Evolutionary conservation across 1,284 basidiomycete genomes (phyloP).

Genomic region (Pyrrhoderma noxium): DNA sequence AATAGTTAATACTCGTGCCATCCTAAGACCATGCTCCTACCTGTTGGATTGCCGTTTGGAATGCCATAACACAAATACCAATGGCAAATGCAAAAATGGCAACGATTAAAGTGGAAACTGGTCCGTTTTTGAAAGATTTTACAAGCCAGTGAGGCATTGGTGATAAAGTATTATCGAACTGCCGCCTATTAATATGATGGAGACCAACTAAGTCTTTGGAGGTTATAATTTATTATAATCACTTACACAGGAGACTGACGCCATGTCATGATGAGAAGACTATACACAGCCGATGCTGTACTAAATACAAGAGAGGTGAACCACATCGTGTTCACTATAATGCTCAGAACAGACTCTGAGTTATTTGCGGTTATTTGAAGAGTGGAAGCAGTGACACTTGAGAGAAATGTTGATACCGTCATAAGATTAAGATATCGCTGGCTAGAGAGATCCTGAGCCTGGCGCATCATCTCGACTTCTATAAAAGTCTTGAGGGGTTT

Average conservation of each 20-base stretch:
- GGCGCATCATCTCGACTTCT: constrained; percentile 1
- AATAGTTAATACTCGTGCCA: neutral
- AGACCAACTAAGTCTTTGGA: neutral
- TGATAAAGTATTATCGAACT: neutral
- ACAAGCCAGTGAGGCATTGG: neutral
- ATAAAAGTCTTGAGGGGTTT: no score
- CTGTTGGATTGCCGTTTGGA: neutral
- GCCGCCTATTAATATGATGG: neutral
- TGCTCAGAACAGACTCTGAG: neutral
- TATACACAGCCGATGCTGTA: constrained; percentile 9
- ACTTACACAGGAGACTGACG: constrained; percentile 5
- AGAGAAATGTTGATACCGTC: constrained; percentile 9
- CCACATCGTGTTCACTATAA: constrained; percentile 1
- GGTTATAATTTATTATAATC: no score
- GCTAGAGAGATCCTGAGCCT: neutral
- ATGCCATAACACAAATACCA: constrained; percentile 1
- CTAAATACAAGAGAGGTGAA: constrained; percentile 11
- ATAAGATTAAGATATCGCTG: constrained; percentile 3
- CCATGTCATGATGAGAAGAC: constrained; percentile 11
- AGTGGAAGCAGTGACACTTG: constrained; percentile 9
- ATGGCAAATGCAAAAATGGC: neutral
- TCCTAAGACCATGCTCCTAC: no score
- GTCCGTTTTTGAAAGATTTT: neutral
- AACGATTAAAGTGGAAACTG: neutral
- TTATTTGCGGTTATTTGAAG: constrained; percentile 4